These are phyloP conservation scores for Cyberlindnera misumaiensis DNA, from an alignment of 805 yeast genomes.

Conservation along the genomic window DNA sequence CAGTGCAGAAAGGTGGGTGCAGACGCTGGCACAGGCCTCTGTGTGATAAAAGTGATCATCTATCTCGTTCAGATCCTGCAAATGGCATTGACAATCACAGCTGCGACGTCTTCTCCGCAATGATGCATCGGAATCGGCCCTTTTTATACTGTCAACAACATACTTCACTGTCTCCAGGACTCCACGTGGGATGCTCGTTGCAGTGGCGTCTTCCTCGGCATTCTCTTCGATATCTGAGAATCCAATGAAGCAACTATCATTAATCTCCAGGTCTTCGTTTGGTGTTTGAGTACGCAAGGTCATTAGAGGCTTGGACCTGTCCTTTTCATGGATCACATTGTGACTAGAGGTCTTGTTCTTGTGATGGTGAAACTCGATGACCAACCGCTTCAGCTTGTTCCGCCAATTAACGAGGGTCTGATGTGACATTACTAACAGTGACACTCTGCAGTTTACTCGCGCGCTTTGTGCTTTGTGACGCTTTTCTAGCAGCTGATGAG, in stretches of 20 bases:
- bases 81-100: slow-evolving; percentile 1
- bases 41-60: background rate
- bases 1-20: background rate
- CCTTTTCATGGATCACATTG: slow-evolving; percentile 31
- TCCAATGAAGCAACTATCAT: slow-evolving; percentile 4
- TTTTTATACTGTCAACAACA: background rate
- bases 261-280: slow-evolving; percentile 13
- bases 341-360: slow-evolving; percentile 34
- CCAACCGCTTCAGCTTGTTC: slow-evolving; percentile 28
- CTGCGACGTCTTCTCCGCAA: background rate
- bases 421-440: too few species aligned
- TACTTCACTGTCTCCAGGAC: slow-evolving; percentile 3
- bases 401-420: slow-evolving; percentile 18
- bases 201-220: background rate
- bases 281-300: slow-evolving; percentile 34
- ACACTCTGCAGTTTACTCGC: too few species aligned
- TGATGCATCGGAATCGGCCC: background rate
- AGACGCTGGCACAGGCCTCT: background rate
- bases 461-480: too few species aligned
- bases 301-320: slow-evolving; percentile 27
- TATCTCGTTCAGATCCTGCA: background rate
- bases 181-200: slow-evolving; percentile 1
- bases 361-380: slow-evolving; percentile 30
- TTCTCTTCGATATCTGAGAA: slow-evolving; percentile 4
- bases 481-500: background rate